Percentiles rank a stretch among this genome's conserved stretches.
These are phyloP conservation scores for Clonostachys sp. DNA, from an alignment of 2,329 filamentous ascomycete genomes.

Conservation along the genomic window DNA sequence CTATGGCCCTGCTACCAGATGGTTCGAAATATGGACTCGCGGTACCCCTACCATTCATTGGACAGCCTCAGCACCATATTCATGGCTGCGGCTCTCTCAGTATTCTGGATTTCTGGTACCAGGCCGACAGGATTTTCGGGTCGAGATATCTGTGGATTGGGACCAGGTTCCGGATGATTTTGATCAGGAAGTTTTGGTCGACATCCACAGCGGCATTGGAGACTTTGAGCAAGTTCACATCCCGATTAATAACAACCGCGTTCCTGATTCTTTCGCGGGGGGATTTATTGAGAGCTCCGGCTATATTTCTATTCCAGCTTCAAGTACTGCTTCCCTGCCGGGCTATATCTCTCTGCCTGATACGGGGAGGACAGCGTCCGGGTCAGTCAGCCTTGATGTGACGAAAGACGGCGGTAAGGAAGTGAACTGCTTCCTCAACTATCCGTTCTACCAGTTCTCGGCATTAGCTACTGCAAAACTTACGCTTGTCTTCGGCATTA, in stretches of 20 bases:
- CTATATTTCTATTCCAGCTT: constrained; percentile 29
- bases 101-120: constrained; percentile 42
- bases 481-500: not conserved
- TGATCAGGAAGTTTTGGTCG: constrained; percentile 12
- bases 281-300: constrained; percentile 59
- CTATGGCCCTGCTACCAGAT: constrained; percentile 50
- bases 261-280: constrained; percentile 39
- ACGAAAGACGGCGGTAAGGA: not conserved
- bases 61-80: constrained; percentile 36
- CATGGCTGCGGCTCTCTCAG: constrained; percentile 48
- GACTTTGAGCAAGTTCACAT: constrained; percentile 44
- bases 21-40: constrained; percentile 60
- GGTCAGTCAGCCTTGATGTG: not conserved
- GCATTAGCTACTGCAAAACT: not conserved
- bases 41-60: constrained; percentile 50
- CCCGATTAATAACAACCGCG: constrained; percentile 43
- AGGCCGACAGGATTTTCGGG: constrained; percentile 11
- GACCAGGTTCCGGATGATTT: constrained; percentile 31
- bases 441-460: not conserved
- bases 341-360: constrained; percentile 4
- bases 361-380: not conserved
- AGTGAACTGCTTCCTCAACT: too few relatives aligned
- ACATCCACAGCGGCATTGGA: constrained; percentile 23
- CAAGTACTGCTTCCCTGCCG: constrained; percentile 5
- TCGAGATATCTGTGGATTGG: constrained; percentile 13